Evolutionary conservation across 2,329 filamentous ascomycete species (phyloP), one percentile per base, ranked within the genome.

Genomic region (Talaromyces sp.): DNA sequence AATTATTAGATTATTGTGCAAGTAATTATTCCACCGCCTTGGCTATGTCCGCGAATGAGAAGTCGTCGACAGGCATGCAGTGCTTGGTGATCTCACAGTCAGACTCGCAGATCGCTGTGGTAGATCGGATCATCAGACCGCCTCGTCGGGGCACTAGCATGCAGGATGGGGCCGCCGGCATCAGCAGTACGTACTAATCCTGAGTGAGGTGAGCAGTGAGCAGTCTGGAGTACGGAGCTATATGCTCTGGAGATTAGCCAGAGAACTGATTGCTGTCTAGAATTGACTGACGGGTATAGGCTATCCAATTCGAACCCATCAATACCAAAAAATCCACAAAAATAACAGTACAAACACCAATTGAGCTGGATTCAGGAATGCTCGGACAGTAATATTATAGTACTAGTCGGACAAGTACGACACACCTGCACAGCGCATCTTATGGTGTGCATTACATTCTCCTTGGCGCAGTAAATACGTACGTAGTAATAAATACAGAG

Each of bases 101-200:
- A 53, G 22, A 53, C 17, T 28, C 49, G 49, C 49, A 32, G 49
- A 53, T 53, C 49, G 6, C 7, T 30, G 25, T 22, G 49, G 49
- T n/a, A 53, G 49, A 53, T 53, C 49, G 28, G 49, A 53, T 30
- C 49, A 53, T 30, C 49, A 53, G 49, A 53, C 49, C 49, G 49
- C 49, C 7, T 52, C 49, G 22, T 28, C 4, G 49, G 22, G 49
- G 19, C 49, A 25, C 49, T 25, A 13, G 15, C 13, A 28, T 25
- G 19, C 22, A 27, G 17, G 19, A 53, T 53, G 49, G 49, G 49
- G 49, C 49, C 47, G 39, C 39, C 19, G 15, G 42, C 42, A 47
- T 47, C 42, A 22, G 10, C 42, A 44, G 42, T 22, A 17, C 33
- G 28, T 8, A 30, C 28, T 30, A 30, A 6, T 30, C 8, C 28